These are phyloP conservation scores for Trichosporon ovoides DNA, from an alignment of 1,284 basidiomycete genomes.

Conservation along the genomic window DNA sequence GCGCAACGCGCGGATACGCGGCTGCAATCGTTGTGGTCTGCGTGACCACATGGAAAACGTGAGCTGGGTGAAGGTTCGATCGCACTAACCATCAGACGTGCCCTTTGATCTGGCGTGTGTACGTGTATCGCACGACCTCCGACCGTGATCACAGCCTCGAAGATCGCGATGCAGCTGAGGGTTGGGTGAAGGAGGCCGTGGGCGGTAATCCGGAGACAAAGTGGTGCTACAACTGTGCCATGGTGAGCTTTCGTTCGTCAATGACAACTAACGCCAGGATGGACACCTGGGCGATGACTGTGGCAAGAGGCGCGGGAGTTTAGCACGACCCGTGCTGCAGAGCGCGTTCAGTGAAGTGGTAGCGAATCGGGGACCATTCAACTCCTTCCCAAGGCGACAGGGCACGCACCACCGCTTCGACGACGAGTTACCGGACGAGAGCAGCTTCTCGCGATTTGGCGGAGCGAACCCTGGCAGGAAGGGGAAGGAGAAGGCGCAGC, in stretches of 20 bases:
- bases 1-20: conserved; percentile 33
- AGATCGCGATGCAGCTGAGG: conserved; percentile 22
- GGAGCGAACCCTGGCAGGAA: conserved; percentile 32
- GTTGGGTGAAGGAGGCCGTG: conserved; percentile 40
- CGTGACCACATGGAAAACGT: conserved; percentile 64
- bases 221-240: conserved; percentile 80
- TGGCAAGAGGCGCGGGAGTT: conserved; percentile 53
- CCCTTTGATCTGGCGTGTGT: conserved; percentile 79
- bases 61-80: conserved; percentile 26
- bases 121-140: conserved; percentile 63
- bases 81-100: conserved; percentile 59
- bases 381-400: not conserved
- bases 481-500: conserved; percentile 25
- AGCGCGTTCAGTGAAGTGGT: conserved; percentile 73
- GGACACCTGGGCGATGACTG: conserved; percentile 90
- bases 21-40: conserved; percentile 73
- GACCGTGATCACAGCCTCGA: conserved; percentile 55
- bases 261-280: conserved; percentile 23
- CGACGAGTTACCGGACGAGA: conserved; percentile 20
- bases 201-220: conserved; percentile 42
- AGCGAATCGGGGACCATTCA: conserved; percentile 66
- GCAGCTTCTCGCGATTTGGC: conserved; percentile 17
- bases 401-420: conserved; percentile 27
- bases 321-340: conserved; percentile 56
- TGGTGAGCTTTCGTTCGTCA: not conserved